phyloP scores from a whole-genome alignment of 345 rosid genomes.

The Acer negundo region DNA sequence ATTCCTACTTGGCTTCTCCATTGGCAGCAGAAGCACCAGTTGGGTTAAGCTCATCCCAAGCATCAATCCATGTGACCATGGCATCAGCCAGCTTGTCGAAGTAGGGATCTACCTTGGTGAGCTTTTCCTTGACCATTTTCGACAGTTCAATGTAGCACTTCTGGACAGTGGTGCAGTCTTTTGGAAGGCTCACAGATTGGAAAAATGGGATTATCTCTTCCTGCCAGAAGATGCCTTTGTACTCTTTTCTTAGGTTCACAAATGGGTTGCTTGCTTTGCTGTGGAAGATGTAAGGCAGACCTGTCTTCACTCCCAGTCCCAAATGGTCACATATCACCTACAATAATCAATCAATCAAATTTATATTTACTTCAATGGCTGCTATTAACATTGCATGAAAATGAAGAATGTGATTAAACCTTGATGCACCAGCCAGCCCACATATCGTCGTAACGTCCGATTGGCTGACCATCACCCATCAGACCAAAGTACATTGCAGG shows the following conservation, averaged over 20 bases:
- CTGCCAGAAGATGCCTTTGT: conserved; percentile 95
- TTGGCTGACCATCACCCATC: conserved; percentile 98
- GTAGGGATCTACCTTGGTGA: conserved; percentile 72
- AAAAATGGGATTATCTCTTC: conserved; percentile 95
- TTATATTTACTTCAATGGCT: neutral
- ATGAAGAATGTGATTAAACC: conserved; percentile 35
- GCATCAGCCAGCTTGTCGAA: conserved; percentile 87
- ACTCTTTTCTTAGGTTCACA: conserved; percentile 87
- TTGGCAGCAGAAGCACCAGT: conserved; percentile 31
- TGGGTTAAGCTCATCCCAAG: conserved; percentile 96
- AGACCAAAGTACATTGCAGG: conserved; percentile 99
- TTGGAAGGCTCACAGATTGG: conserved; percentile 62
- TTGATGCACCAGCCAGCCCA: conserved; percentile 99
- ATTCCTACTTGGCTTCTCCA: conserved; percentile 45
- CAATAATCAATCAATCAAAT: neutral
- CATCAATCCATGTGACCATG: conserved; percentile 94
- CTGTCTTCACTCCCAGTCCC: conserved; percentile 87
- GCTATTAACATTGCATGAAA: neutral
- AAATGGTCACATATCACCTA: conserved; percentile 90
- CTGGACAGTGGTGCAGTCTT: conserved; percentile 79
- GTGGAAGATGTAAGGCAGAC: conserved; percentile 84
- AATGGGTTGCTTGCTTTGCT: conserved; percentile 98
- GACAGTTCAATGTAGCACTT: conserved; percentile 83
- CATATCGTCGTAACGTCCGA: conserved; percentile 94
- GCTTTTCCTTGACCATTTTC: conserved; percentile 81